Evolutionary conservation across 1,284 basidiomycete species (phyloP), one percentile per base, ranked within the genome.

Genomic region (Ceraceosorus bombacis): DNA sequence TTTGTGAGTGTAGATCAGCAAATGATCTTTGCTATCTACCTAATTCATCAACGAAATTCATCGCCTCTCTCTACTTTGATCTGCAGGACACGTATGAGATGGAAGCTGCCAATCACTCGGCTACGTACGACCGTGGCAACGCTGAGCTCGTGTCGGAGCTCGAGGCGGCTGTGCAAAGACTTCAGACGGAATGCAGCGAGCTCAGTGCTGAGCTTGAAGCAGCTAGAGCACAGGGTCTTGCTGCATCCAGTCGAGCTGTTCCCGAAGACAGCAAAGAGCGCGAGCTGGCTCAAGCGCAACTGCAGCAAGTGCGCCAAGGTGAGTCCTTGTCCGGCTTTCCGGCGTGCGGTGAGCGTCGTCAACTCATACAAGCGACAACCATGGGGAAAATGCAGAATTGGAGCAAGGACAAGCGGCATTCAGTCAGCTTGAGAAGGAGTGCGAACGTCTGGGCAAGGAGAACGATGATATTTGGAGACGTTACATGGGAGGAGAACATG

Each of bases 401-500:
- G 27, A 27, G 27, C 27, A 27, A 3, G 27, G 27, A 27, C 27
- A 27, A 27, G 27, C 3, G 27, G 27, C 27, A 27, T 3, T 2
- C 27, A 27, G 27, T 27, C 61, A 72, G 76, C 54, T 81, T 83
- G 41, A 78, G 80, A 36, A 80, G 78, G 69, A 83, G 79, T 69
- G 88, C 37, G 86, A 88, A 41, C 73, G 80, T 27, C 80, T 89
- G 51, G 86, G 87, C 63, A 85, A 86, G 68, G 82, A 82, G 38
- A 82, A 90, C 15, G 89, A 88, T 74, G 85, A 87, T 57, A 81
- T 91, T 0, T 81, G 82, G 15, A 85, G 53, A 8, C 59, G 72
- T 3, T 66, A 73, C 4, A 72, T 72, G 85, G 84, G 83, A 0
- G 90, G 90, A 4, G 81, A 86, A 53, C 88, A 91, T 6, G 86